Base-by-base conservation (phyloP, 345 rosid species). In the Raphanus raphanistrum region DNA sequence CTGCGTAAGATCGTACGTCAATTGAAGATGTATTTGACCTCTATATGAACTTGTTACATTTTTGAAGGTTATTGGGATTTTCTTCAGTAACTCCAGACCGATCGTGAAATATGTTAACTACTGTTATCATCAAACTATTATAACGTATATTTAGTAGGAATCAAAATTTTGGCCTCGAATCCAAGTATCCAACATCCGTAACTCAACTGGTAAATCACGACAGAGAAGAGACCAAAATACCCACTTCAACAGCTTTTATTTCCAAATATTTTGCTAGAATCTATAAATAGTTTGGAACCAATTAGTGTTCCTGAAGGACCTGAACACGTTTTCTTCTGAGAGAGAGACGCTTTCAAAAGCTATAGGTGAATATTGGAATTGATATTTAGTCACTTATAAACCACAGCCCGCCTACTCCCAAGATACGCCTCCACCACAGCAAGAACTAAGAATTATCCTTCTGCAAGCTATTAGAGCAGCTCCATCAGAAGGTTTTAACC, bases 1-100 rank as follows among this genome's bases (percentile, higher is more conserved):
- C 82, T 79, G 82, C 78, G 82, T 79, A 79, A 73, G 82, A 73
- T 68, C 65, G 70, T 79, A 79, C 78, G 74, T 73, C 82, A 79
- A 79, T 13, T 16, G 65, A 79, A 79, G 15, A 26, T 73, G 66
- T 73, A 52, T 52, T 73, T 73, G 78, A 61, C 64, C 64, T 79
- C 74, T 73, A 73, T 50, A 33, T 79, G 74, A 79, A 61, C 72
- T 73, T 67, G 17, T 38, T 72, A 32, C 68, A 31, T 26, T 27
- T 63, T 57, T 36, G 27, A 35, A 11, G 52, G 36, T 21, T 25
- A 33, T 35, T 10, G 27, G 8, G 21, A 1, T 28, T 68, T 5
- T 48, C 17, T 55, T 13, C 11, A 32, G 31, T 12, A 54, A 70
- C 31, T 55, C 32, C 38, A 38, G 9, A 71, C 29, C 66, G 12